These are phyloP conservation scores for Boletus coccyginus DNA, from an alignment of 768 basidiomycete species.

Conservation along the genomic window DNA sequence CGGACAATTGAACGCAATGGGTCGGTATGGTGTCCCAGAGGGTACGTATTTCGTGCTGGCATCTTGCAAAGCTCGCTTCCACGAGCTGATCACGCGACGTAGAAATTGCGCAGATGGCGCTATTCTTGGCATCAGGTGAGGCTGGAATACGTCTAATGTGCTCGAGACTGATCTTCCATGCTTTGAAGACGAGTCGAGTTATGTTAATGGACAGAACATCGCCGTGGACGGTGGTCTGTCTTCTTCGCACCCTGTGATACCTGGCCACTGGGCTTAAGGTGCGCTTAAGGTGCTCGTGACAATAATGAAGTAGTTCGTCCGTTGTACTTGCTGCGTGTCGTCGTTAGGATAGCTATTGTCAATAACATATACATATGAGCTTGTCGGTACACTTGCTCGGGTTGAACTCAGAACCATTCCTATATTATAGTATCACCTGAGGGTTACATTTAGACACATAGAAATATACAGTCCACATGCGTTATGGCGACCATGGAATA, in stretches of 20 bases:
- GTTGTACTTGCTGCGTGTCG: not conserved
- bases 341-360: not conserved
- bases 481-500: not conserved
- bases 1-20: conserved; percentile 77
- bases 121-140: conserved; percentile 87
- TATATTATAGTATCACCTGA: too few species aligned
- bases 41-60: conserved; percentile 41
- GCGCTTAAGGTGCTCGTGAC: conserved; percentile 35
- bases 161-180: conserved; percentile 8
- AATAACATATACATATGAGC: not conserved
- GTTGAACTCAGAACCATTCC: too few species aligned
- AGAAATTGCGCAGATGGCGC: conserved; percentile 85
- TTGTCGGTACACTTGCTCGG: too few species aligned
- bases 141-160: not conserved
- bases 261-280: conserved; percentile 64
- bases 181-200: conserved; percentile 76
- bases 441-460: too few species aligned
- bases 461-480: not conserved
- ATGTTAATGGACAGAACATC: conserved; percentile 87
- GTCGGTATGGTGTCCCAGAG: conserved; percentile 78
- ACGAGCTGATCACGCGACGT: conserved; percentile 12
- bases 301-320: not conserved
- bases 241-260: conserved; percentile 73
- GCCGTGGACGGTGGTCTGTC: conserved; percentile 87
- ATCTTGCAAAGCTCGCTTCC: conserved; percentile 12